Percentiles rank a stretch among this genome's conserved stretches.
Evolutionary conservation across 2,329 filamentous ascomycete species (phyloP).

Genomic region (Immersiporthe knoxdaviesiana): DNA sequence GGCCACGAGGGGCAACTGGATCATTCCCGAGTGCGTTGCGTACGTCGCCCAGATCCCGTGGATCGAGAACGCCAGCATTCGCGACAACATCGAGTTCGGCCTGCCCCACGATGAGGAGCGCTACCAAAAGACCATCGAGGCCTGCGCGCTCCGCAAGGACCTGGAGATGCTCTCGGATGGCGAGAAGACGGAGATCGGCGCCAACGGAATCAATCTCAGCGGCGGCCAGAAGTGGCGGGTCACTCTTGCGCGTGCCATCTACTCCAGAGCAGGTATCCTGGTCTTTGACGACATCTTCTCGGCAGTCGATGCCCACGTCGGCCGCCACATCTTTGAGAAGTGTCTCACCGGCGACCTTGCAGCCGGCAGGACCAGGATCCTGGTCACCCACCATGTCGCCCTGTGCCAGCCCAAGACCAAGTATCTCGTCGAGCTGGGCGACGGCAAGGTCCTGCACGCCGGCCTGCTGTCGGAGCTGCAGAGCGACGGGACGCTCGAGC

Average conservation of each 20-base stretch:
- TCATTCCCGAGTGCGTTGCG: constrained; percentile 69
- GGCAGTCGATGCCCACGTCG: constrained; percentile 80
- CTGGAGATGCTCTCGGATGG: constrained; percentile 76
- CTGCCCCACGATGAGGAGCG: constrained; percentile 70
- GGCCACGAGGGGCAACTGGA: constrained; percentile 69
- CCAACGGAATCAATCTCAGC: constrained; percentile 82
- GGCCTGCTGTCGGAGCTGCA: constrained; percentile 69
- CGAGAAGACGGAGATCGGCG: constrained; percentile 79
- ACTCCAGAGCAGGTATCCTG: constrained; percentile 76
- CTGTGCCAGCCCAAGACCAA: constrained; percentile 72
- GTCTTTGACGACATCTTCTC: constrained; percentile 85
- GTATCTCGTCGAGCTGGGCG: constrained; percentile 73
- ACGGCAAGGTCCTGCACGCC: constrained; percentile 66
- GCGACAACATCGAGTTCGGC: constrained; percentile 79
- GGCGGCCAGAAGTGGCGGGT: constrained; percentile 85
- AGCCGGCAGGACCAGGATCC: constrained; percentile 70
- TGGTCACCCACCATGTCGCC: constrained; percentile 80
- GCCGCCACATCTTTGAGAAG: constrained; percentile 76
- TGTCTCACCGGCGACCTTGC: constrained; percentile 74
- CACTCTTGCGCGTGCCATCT: constrained; percentile 77
- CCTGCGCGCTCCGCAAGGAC: constrained; percentile 76
- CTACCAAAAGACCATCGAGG: constrained; percentile 70
- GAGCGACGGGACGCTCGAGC: constrained; percentile 57
- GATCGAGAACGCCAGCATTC: constrained; percentile 82
- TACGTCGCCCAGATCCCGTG: constrained; percentile 81